Conservation (phyloP, 371 early-diverging fungal species). For the Mucor mucedo region DNA sequence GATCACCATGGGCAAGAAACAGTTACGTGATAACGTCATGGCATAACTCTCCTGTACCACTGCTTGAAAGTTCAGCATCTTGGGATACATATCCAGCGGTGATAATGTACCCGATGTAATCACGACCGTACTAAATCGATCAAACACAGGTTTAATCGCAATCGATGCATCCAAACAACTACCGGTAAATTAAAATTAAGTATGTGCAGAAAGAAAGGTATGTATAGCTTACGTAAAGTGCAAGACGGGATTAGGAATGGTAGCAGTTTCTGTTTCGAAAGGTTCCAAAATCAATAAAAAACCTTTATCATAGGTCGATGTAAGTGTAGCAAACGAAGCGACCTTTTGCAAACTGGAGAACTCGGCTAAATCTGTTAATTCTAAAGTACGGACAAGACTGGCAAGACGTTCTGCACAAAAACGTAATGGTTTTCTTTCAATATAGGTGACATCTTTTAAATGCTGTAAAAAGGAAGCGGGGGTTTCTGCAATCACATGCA, state of each 20-base stretch:
- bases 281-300: conserved; percentile 99
- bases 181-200: neutral
- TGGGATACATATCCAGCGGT: conserved; percentile 99
- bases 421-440: conserved; percentile 92
- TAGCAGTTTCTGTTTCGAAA: conserved; percentile 91
- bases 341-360: conserved; percentile 84
- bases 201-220: neutral
- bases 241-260: conserved; percentile 94
- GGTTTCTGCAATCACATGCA: conserved; percentile 98
- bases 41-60: conserved; percentile 91
- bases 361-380: conserved; percentile 91
- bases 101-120: conserved; percentile 99
- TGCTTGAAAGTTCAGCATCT: conserved; percentile 90
- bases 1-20: conserved; percentile 97
- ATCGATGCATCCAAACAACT: conserved; percentile 98
- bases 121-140: conserved; percentile 95
- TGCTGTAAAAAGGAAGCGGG: conserved; percentile 93
- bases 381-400: conserved; percentile 88
- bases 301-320: conserved; percentile 95
- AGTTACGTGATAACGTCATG: conserved; percentile 92
- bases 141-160: conserved; percentile 96
- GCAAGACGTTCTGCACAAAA: conserved; percentile 95
- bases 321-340: conserved; percentile 95
- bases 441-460: conserved; percentile 91
- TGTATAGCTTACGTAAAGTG: conserved; percentile 73